phyloP scores from a whole-genome alignment of 345 rosid species.

The Euclidium syriacum region DNA sequence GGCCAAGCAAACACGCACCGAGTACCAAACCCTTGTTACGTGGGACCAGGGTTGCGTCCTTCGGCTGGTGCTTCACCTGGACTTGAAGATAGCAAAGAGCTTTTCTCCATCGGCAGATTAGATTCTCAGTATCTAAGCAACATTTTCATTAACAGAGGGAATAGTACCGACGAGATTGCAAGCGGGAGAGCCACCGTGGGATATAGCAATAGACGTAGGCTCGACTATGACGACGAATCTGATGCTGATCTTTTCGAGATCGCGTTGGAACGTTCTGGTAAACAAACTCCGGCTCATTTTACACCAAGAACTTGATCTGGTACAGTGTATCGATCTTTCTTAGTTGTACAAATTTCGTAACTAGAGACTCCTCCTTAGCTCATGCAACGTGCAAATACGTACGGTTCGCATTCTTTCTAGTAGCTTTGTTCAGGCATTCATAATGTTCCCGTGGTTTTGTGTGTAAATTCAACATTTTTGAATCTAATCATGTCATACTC shows the following conservation, averaged over 20 bases:
- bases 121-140: constrained; percentile 69
- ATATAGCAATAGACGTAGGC: constrained; percentile 23
- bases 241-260: constrained; percentile 94
- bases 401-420: background rate
- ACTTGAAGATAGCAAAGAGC: constrained; percentile 76
- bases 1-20: constrained; percentile 29
- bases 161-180: constrained; percentile 28
- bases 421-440: background rate
- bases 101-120: constrained; percentile 88
- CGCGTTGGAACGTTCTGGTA: constrained; percentile 48
- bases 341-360: constrained; percentile 3
- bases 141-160: constrained; percentile 39
- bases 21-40: constrained; percentile 25
- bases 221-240: constrained; percentile 71
- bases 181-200: constrained; percentile 29
- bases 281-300: constrained; percentile 33
- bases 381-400: background rate
- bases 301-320: background rate
- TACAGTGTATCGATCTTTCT: background rate
- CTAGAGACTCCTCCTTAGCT: background rate
- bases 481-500: background rate
- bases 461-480: background rate
- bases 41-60: background rate
- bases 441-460: background rate
- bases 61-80: constrained; percentile 43